A percentile compares a stretch with the other conserved stretches of the same genome.
phyloP scores from a whole-genome alignment of 257 asterid genomes.

The Solanum appendiculatum region DNA sequence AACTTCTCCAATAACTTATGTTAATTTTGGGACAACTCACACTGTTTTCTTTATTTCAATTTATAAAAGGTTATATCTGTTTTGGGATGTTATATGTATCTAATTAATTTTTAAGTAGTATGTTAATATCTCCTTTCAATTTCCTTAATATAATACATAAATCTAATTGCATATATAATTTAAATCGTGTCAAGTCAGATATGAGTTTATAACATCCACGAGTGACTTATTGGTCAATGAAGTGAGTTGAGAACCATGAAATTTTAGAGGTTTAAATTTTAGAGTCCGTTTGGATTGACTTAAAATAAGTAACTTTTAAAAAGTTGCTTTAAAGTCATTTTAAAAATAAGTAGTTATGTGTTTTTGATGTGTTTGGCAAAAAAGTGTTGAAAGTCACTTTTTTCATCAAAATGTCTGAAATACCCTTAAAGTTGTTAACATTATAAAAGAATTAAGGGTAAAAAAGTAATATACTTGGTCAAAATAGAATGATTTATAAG shows the following conservation, averaged over 20 bases:
- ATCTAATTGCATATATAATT: neutral
- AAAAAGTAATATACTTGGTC: no score
- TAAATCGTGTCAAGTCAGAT: neutral
- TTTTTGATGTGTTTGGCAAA: no score
- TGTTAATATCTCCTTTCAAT: neutral
- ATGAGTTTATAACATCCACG: neutral
- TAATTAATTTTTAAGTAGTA: neutral
- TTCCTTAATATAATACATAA: neutral
- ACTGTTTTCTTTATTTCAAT: neutral
- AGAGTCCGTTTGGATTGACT: no score
- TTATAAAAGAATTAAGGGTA: no score
- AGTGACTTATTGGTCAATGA: neutral
- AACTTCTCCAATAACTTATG: neutral
- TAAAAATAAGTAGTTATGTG: no score
- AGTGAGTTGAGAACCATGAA: neutral
- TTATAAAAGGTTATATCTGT: neutral
- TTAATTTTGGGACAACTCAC: neutral
- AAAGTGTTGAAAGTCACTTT: no score
- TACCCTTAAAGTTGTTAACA: no score
- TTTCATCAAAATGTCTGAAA: no score
- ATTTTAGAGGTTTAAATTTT: no score
- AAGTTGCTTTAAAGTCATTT: no score
- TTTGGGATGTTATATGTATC: neutral
- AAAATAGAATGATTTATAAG: no score
- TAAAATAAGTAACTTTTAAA: no score